phyloP scores from a whole-genome alignment of 192 early-diverging fungal genomes.

The Backusella morwellensis region DNA sequence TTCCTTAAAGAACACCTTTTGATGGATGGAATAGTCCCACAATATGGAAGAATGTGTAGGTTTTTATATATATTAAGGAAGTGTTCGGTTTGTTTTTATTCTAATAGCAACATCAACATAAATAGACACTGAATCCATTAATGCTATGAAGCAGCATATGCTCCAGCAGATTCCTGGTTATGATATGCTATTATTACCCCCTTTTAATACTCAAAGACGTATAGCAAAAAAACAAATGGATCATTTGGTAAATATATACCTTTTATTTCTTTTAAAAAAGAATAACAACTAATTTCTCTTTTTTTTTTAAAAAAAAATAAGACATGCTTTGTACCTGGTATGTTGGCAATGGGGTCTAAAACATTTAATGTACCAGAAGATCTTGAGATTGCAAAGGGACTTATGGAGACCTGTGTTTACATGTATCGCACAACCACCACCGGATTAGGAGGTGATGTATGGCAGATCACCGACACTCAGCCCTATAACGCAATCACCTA shows the following conservation, averaged over 20 bases:
- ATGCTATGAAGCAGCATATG: conserved; percentile 30
- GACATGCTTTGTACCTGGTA: conserved; percentile 56
- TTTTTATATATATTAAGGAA: neutral
- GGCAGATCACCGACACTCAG: conserved; percentile 16
- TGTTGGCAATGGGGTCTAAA: conserved; percentile 51
- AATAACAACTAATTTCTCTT: neutral
- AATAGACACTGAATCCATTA: conserved; percentile 33
- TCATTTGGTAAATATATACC: conserved; percentile 26
- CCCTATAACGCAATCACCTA: conserved; percentile 15
- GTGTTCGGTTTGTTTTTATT: neutral
- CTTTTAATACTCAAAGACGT: conserved; percentile 16
- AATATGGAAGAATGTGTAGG: conserved; percentile 42
- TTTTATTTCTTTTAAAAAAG: neutral
- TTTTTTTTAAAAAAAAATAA: conserved; percentile 9
- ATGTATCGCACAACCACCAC: conserved; percentile 44
- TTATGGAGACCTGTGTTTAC: conserved; percentile 44
- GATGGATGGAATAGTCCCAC: conserved; percentile 29
- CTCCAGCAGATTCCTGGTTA: conserved; percentile 19
- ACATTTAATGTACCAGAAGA: conserved; percentile 45
- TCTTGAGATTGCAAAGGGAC: conserved; percentile 43
- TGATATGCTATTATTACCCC: conserved; percentile 16
- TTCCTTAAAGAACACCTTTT: conserved; percentile 58
- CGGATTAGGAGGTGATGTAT: conserved; percentile 47
- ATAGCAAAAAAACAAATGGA: conserved; percentile 19
- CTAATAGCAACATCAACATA: neutral